phyloP scores from a whole-genome alignment of 164 flowering plant species.

The Protea cynaroides region DNA sequence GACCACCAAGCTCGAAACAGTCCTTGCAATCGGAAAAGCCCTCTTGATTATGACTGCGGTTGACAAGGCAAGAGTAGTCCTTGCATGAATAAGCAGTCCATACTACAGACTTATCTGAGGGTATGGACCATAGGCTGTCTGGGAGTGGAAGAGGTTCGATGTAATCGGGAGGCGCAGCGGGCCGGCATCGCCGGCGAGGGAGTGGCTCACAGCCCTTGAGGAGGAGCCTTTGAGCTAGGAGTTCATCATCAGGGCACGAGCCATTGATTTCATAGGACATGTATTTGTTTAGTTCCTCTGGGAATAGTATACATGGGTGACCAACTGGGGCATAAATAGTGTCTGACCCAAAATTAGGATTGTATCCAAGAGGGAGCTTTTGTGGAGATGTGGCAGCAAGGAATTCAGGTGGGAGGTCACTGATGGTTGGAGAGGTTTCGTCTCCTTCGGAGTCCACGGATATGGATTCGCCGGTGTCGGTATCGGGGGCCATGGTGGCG shows the following conservation, averaged over 20 bases:
- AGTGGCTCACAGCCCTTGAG: conserved; percentile 74
- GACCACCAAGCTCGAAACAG: conserved; percentile 52
- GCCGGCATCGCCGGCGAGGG: conserved; percentile 65
- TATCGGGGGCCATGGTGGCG: too few relatives aligned
- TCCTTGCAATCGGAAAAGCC: conserved; percentile 64
- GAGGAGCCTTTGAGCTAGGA: conserved; percentile 51
- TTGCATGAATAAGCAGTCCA: conserved; percentile 70
- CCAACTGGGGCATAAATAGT: conserved; percentile 44
- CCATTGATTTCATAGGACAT: conserved; percentile 51
- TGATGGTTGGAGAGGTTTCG: background rate
- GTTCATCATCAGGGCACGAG: conserved; percentile 55
- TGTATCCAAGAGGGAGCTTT: conserved; percentile 43
- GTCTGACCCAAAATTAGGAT: conserved; percentile 35
- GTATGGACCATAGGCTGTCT: conserved; percentile 45
- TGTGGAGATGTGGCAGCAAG: conserved; percentile 32
- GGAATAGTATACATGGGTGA: conserved; percentile 32
- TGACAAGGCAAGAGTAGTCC: conserved; percentile 44
- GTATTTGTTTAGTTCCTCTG: conserved; percentile 29
- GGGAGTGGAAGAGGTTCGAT: conserved; percentile 51
- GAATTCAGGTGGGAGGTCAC: conserved; percentile 38
- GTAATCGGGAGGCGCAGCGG: conserved; percentile 22
- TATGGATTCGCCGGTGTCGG: background rate
- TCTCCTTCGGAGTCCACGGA: background rate
- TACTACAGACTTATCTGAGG: conserved; percentile 39
- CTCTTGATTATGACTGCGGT: conserved; percentile 29